Evolutionary conservation across 139 green algal species (phyloP), one percentile per base, ranked within the genome.

Genomic region (Chlorella sp.): DNA sequence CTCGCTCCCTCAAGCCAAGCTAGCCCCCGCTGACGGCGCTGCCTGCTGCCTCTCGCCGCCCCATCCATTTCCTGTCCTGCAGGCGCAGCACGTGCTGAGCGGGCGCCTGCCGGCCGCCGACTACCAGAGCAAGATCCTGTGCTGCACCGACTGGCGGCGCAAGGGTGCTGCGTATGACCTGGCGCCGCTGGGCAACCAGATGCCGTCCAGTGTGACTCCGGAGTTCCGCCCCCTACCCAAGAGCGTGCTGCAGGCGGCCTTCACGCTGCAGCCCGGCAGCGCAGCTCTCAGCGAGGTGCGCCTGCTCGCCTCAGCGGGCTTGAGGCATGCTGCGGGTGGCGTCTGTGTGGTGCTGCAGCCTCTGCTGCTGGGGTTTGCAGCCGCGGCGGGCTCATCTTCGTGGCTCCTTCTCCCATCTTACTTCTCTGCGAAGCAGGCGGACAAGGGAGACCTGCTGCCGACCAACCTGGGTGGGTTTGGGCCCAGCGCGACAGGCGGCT

Each of bases 101-200:
- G 63, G 63, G 30, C 63, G 76, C 36, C 23, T 72, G 34, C 23
- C 41, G 56, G 41, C 76, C 2, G 44, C 44, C 1, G 73, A 80
- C n/a, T 80, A 80, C 73, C 73, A 80, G 47, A 80, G 73, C 73
- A 71, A 74, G 16, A 63, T 82, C 36, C 57, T 82, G 76, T 82
- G 76, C 76, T 26, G 71, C 3, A 73, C 38, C 36, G 76, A 82
- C 36, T 82, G 76, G 76, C 76, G 76, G 36, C 76, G 76, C 36
- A 82, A 72, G 36, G 76, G 76, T 15, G 18, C 23, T 0, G 56
- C 36, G 0, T 82, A 73, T 18, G 78, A 83, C 41, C n/a, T 83
- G 18, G 63, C 39, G 28, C 78, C 78, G 3, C 78, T 83, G n/a
- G 78, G 21, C 21, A 32, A 51, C 39, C 62, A 30, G 25, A 38